These are phyloP conservation scores for Ziziphus jujuba DNA, from an alignment of 306 rosid genomes.

Conservation along the genomic window DNA sequence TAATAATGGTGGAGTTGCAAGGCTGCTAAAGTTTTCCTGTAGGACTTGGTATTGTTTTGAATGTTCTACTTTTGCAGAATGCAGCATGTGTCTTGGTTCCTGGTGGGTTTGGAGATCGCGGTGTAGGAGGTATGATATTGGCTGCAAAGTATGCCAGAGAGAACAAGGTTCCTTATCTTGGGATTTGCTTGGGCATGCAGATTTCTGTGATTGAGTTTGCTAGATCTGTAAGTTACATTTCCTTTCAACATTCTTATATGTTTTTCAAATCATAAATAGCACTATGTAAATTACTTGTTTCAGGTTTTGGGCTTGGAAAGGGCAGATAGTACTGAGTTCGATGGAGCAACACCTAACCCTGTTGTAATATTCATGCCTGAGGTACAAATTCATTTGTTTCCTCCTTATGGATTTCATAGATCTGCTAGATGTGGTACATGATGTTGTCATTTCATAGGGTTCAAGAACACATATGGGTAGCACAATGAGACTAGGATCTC, in stretches of 20 bases:
- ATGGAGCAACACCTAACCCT: slow-evolving; percentile 69
- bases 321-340: slow-evolving; percentile 87
- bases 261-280: slow-evolving; percentile 5
- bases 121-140: slow-evolving; percentile 90
- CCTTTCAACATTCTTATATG: slow-evolving; percentile 26
- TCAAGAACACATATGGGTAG: slow-evolving; percentile 98
- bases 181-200: slow-evolving; percentile 99
- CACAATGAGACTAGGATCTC: slow-evolving; percentile 98
- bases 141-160: slow-evolving; percentile 99
- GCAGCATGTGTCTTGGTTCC: slow-evolving; percentile 97
- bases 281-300: slow-evolving; percentile 29
- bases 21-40: too few species aligned
- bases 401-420: not conserved
- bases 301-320: slow-evolving; percentile 88
- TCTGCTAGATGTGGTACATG: slow-evolving; percentile 2
- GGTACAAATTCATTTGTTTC: slow-evolving; percentile 41
- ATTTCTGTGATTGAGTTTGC: slow-evolving; percentile 94
- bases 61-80: slow-evolving; percentile 47
- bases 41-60: not conserved
- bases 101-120: slow-evolving; percentile 99
- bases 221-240: slow-evolving; percentile 68
- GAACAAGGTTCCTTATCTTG: slow-evolving; percentile 90
- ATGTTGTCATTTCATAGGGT: slow-evolving; percentile 47
- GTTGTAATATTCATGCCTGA: slow-evolving; percentile 99
- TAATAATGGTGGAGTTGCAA: too few species aligned